These are phyloP conservation scores for Cymbidium sinense DNA, from an alignment of 106 monocot genomes.

Conservation along the genomic window DNA sequence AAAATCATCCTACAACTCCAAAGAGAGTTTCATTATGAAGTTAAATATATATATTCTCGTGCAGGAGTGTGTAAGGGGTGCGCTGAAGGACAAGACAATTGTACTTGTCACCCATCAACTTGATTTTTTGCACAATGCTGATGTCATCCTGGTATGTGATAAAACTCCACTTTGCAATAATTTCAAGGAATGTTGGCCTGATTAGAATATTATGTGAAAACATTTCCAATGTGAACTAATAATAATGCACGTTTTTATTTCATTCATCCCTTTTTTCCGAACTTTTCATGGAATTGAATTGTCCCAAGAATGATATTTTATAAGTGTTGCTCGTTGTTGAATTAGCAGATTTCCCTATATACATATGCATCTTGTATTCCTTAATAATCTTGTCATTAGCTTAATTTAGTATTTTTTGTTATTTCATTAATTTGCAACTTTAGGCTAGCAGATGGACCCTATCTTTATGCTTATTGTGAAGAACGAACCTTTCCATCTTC, in stretches of 20 bases:
- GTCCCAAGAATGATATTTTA: neutral
- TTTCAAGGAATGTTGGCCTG: neutral
- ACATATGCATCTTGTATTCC: neutral
- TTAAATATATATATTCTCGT: neutral
- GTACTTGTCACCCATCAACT: conserved; percentile 96
- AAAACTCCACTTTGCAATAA: neutral
- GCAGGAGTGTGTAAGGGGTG: conserved; percentile 80
- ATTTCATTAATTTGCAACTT: neutral
- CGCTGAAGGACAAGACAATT: conserved; percentile 71
- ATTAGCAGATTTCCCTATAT: neutral
- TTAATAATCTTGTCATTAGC: neutral
- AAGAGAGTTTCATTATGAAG: neutral
- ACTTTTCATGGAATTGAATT: neutral
- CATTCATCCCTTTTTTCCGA: neutral
- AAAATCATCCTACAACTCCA: neutral
- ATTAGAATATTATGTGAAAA: neutral
- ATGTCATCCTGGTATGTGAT: conserved; percentile 57
- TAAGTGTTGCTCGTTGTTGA: neutral
- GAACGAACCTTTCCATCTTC: neutral
- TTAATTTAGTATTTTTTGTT: neutral
- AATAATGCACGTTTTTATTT: neutral
- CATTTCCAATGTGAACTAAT: neutral
- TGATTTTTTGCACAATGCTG: conserved; percentile 89
- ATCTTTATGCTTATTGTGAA: neutral
- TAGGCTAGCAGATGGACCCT: neutral